Percentiles rank a stretch among this genome's conserved stretches.
phyloP scores from a whole-genome alignment of 2,329 filamentous ascomycete species.

The Hymenoscyphus fraxineus region DNA sequence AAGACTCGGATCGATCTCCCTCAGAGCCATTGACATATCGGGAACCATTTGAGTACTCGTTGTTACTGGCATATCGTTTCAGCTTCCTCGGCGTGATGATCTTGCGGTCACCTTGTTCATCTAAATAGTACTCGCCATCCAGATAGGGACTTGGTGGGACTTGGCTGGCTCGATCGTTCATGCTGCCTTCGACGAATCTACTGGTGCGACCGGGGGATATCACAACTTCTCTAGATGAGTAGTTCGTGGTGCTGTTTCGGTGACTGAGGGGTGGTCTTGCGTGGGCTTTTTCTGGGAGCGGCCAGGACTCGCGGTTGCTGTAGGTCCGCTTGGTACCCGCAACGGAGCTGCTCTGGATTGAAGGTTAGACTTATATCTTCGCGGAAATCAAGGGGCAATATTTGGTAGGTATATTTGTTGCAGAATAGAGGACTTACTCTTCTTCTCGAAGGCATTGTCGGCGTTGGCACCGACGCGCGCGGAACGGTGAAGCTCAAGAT shows the following conservation, averaged over 20 bases:
- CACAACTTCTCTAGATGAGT: constrained; percentile 19
- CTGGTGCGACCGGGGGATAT: constrained; percentile 51
- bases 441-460: background rate
- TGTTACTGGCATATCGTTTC: background rate
- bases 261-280: constrained; percentile 18
- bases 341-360: constrained; percentile 4
- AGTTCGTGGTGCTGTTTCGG: constrained; percentile 30
- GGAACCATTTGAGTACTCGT: background rate
- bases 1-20: constrained; percentile 30
- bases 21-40: constrained; percentile 20
- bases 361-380: background rate
- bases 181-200: constrained; percentile 72
- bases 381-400: background rate
- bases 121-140: constrained; percentile 23
- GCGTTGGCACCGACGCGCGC: too few relatives aligned
- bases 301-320: constrained; percentile 38
- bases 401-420: background rate
- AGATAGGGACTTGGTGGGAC: constrained; percentile 46
- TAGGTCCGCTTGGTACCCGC: constrained; percentile 33
- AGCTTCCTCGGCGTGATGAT: constrained; percentile 16
- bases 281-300: constrained; percentile 28
- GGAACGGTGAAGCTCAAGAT: too few relatives aligned
- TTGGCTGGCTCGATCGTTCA: constrained; percentile 75
- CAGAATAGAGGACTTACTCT: background rate
- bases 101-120: constrained; percentile 14